Evolutionary conservation across 805 yeast species (phyloP), one percentile per base, ranked within the genome.

Genomic region (Dipodascus albidus): DNA sequence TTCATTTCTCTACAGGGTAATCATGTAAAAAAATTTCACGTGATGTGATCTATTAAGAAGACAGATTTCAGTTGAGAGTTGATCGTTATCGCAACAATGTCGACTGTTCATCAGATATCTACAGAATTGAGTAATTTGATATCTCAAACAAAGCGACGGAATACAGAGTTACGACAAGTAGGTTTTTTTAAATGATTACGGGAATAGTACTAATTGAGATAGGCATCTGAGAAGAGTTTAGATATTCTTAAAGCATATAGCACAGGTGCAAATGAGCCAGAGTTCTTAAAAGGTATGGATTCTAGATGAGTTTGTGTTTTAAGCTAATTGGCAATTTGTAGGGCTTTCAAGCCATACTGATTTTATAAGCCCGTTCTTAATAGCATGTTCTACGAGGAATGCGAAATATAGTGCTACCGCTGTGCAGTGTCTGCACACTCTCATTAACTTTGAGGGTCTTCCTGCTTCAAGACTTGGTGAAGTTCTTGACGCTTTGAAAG

Each of bases 371-470:
- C 96, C 97, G 0, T 82, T 87, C 55, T 64, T 86, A 11, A 65
- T 82, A 50, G 82, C 95, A 0, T 84, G 95, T 60, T 77, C 81
- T 9, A 76, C 91, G 0, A 78, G 85, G 50, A 87, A 85, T 66
- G 82, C 85, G 6, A 87, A 87, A 62, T 74, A 85, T 57, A 79
- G 84, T 22, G 74, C 85, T 1, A 74, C 83, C 17, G 81, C 96
- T 0, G 73, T 90, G 49, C 90, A 85, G 56, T 77, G 85, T 50
- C 67, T 90, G 17, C 84, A 84, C 54, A 75, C 76, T 17, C 68
- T 91, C 52, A 78, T 86, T 3, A 66, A 76, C 19, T 61, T 72
- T n/a, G 66, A 70, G 6, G 75, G 82, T 1, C 69, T 91, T 9
- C 82, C 90, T 0, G 68, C 72, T 0, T 68, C 71, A 2, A 74